Evolutionary conservation across 768 basidiomycete genomes (phyloP), one percentile per base, ranked within the genome.

Genomic region (Fibroporia radiculosa): DNA sequence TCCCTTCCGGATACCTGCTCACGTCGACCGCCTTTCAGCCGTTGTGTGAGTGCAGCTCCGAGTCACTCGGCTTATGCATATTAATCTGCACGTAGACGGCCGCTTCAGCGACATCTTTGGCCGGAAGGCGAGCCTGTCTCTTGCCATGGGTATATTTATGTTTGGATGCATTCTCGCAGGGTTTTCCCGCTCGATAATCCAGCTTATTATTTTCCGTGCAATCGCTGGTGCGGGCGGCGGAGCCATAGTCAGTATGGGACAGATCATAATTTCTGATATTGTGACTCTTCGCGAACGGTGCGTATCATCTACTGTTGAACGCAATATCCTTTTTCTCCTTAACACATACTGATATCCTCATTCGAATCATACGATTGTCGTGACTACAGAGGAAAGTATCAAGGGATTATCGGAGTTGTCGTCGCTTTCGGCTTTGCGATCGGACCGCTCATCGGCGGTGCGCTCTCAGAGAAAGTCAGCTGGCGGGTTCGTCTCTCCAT

Each of bases 181-280:
- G 0, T 76, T 86, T 49, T 75, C 82, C 18, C 72, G 68, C 52
- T 76, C 64, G 3, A 82, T 87, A 48, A 63, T 78, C 7, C 73
- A 84, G 53, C 62, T 89, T 40, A 87, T 89, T 51, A 62, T 84
- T 4, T 80, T 81, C 48, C 71, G 84, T 28, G 83, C 78, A 3
- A 57, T 85, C 24, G 76, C 82, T 27, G 83, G 83, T 24, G 73
- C 77, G 2, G 84, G 84, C 8, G 83, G 83, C 48, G 83, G 84
- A 7, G 80, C 80, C 3, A 77, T 86, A 44, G 65, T 81, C 24
- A 82, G 80, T 48, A 72, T 86, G 63, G 66, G 72, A 24, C 81
- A 85, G 61, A 84, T 87, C 26, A 72, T 85, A 45, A 74, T 83
- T 37, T 80, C 79, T 0, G 85, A 87, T 57, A 74, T 88, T 14